phyloP scores from a whole-genome alignment of 495 filamentous ascomycete species.

The Acidiella bohemica region DNA sequence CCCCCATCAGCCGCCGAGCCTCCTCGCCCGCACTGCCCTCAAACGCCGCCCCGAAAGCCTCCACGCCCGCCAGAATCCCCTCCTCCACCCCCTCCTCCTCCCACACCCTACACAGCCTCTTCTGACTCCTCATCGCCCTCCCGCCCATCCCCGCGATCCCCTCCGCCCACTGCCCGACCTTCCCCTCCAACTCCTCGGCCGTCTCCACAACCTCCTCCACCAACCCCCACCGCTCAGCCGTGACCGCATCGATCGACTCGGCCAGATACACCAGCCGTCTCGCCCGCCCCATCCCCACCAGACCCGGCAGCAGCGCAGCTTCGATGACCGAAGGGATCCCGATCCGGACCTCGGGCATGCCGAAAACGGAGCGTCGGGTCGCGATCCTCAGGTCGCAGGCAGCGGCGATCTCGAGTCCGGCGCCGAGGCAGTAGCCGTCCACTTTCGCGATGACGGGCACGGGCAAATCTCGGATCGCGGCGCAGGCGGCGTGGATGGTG shows the following conservation, averaged over 20 bases:
- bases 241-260: slow-evolving; percentile 13
- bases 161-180: slow-evolving; percentile 8
- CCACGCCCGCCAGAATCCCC: slow-evolving; percentile 16
- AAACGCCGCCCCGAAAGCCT: slow-evolving; percentile 17
- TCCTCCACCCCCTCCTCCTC: slow-evolving; percentile 16
- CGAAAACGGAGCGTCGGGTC: slow-evolving; percentile 12
- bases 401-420: slow-evolving; percentile 19
- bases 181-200: slow-evolving; percentile 8
- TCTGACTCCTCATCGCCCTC: slow-evolving; percentile 15
- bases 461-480: slow-evolving; percentile 17
- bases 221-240: slow-evolving; percentile 18
- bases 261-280: slow-evolving; percentile 18
- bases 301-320: slow-evolving; percentile 16
- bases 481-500: slow-evolving; percentile 11
- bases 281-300: slow-evolving; percentile 18
- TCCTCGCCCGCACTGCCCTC: slow-evolving; percentile 17
- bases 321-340: slow-evolving; percentile 20
- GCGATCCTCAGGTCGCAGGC: slow-evolving; percentile 18
- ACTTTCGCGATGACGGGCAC: slow-evolving; percentile 18
- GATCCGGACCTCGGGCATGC: slow-evolving; percentile 20
- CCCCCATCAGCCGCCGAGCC: slow-evolving; percentile 11
- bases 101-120: slow-evolving; percentile 16
- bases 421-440: slow-evolving; percentile 17
- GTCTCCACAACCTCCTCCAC: slow-evolving; percentile 13
- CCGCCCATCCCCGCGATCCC: slow-evolving; percentile 14